These are phyloP conservation scores for Xylariomycetidae sp. DNA, from an alignment of 2,329 filamentous ascomycete genomes.

Conservation along the genomic window DNA sequence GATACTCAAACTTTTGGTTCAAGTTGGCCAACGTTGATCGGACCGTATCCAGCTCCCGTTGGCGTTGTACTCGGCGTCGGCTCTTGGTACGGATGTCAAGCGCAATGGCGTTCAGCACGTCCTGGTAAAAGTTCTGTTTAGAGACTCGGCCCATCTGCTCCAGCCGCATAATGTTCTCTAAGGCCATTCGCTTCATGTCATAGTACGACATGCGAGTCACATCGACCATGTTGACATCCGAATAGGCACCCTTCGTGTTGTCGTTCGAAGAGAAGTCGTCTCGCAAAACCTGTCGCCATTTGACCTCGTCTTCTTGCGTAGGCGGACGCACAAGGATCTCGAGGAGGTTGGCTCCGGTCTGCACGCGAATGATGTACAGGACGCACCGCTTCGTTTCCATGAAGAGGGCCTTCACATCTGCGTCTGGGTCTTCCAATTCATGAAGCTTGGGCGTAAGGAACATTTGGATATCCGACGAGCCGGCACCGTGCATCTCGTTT, in stretches of 20 bases:
- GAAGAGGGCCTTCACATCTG: conserved; percentile 84
- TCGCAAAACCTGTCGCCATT: conserved; percentile 74
- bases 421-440: conserved; percentile 86
- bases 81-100: conserved; percentile 97
- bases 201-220: conserved; percentile 85
- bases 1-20: conserved; percentile 81
- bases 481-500: conserved; percentile 81
- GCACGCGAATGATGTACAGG: conserved; percentile 94
- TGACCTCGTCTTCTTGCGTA: conserved; percentile 76
- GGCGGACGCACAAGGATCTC: conserved; percentile 93
- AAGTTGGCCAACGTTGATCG: conserved; percentile 68
- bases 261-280: conserved; percentile 72
- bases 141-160: conserved; percentile 85
- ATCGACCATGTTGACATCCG: conserved; percentile 82
- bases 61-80: conserved; percentile 80
- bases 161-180: conserved; percentile 88
- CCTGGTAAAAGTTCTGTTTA: conserved; percentile 89
- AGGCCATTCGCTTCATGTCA: conserved; percentile 84
- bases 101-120: conserved; percentile 95
- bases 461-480: conserved; percentile 83
- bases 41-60: conserved; percentile 83
- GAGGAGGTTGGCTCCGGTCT: conserved; percentile 85
- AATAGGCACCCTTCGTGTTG: conserved; percentile 76
- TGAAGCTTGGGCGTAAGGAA: conserved; percentile 86
- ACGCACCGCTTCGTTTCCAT: conserved; percentile 98